Base-by-base conservation (phyloP, 805 yeast genomes). In the Candida anglica region DNA sequence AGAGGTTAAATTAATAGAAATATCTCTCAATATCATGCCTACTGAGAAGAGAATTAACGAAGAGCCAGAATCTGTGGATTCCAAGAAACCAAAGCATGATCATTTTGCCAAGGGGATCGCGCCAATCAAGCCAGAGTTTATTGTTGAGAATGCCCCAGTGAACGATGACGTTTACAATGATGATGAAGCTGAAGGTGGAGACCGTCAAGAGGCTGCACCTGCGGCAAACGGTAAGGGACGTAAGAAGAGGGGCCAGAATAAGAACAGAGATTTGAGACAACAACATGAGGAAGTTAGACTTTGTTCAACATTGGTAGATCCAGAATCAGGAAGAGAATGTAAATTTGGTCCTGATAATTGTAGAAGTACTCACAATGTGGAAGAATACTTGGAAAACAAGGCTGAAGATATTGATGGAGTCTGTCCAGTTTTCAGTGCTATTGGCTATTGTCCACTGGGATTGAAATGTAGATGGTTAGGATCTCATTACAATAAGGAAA, bases 371-470 rank as follows among this genome's bases (percentile, higher is more conserved):
- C 99, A 93, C 61, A 83, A 88, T 59, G 53, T 88, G 16, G 71
- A 67, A 3, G 66, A 58, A 30, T 93, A 87, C 48, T 55, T 93
- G 19, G 60, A 52, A 0, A 55, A 73, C 16, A 91, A 93, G 56
- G 82, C 78, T 1, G 69, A 60, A 0, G 98, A 93, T 53, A 62
- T 86, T 15, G 75, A 70, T 7, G 94, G 95, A 0, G 50, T 50
- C 2, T 93, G 99, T 60, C 98, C 98, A 0, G 96, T 86, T 3
- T 88, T 64, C 52, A 66, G 65, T 21, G 81, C 84, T 1, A 66
- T 86, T 22, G 99, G 99, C 0, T 80, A 77, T 50, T 93, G 99
- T 67, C 95, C 96, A 3, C 75, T 83, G 41, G 98, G 98, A 0
- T 61, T 86, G 47, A 91, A 86, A 56, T 93, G 99, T 63, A 76